Evolutionary conservation across 1,284 basidiomycete species (phyloP).

Genomic region (Leccinum subatratum): DNA sequence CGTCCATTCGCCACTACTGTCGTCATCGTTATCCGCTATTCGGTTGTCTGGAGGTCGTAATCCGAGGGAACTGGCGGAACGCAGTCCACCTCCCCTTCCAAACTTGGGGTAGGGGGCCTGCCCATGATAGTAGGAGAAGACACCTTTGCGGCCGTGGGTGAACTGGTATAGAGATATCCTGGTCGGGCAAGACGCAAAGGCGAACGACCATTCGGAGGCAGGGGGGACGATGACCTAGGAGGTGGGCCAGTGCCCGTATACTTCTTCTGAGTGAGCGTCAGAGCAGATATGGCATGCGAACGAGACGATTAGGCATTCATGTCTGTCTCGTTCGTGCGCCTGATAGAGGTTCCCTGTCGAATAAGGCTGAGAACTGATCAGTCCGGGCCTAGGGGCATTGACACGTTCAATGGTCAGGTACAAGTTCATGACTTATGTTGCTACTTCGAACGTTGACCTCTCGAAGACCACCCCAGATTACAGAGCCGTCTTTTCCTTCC

Average conservation of each 20-base stretch:
- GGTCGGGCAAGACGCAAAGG: constrained; percentile 75
- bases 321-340: constrained; percentile 94
- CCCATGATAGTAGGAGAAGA: constrained; percentile 66
- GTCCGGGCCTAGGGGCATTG: constrained; percentile 10
- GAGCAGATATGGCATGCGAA: constrained; percentile 97
- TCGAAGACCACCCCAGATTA: constrained; percentile 93
- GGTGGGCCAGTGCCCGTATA: constrained; percentile 62
- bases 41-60: constrained; percentile 48
- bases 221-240: constrained; percentile 69
- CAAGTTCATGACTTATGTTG: constrained; percentile 80
- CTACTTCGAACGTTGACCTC: constrained; percentile 84
- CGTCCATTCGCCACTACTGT: constrained; percentile 70
- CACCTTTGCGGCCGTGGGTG: constrained; percentile 45
- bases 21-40: constrained; percentile 48
- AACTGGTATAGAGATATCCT: constrained; percentile 57
- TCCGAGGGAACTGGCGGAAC: constrained; percentile 74
- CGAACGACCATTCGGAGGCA: constrained; percentile 65
- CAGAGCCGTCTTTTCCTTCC: constrained; percentile 93
- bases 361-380: constrained; percentile 53
- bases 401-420: constrained; percentile 40
- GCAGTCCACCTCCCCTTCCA: constrained; percentile 57
- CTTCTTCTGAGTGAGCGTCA: constrained; percentile 88
- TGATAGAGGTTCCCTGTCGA: constrained; percentile 81
- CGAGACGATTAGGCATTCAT: constrained; percentile 99
- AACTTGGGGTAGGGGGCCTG: constrained; percentile 71